Evolutionary conservation across 2,329 filamentous ascomycete species (phyloP).

Genomic region (Neobulgaria alba): DNA sequence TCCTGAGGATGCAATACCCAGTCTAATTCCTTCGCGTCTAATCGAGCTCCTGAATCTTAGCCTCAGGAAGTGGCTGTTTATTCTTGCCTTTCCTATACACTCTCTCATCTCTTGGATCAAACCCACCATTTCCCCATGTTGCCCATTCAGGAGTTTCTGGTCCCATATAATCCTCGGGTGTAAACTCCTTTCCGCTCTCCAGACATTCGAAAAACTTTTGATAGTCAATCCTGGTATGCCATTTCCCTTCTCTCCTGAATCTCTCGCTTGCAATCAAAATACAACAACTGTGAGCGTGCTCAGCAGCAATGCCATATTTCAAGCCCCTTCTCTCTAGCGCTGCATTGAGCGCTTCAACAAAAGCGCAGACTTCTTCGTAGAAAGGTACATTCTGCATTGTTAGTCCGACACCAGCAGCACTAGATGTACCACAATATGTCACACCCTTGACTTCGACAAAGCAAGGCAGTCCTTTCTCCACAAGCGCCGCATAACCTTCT

Average conservation of each 20-base stretch:
- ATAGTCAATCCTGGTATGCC: conserved; percentile 92
- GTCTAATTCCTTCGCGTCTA: too few species aligned
- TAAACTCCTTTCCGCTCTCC: conserved; percentile 61
- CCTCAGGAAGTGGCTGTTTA: conserved; percentile 11
- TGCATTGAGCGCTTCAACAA: conserved; percentile 66
- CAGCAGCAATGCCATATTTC: conserved; percentile 82
- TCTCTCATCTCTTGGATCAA: conserved; percentile 81
- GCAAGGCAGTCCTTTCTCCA: conserved; percentile 77
- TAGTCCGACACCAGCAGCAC: conserved; percentile 73
- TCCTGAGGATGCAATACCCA: too few species aligned
- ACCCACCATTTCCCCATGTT: conserved; percentile 87
- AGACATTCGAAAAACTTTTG: conserved; percentile 77
- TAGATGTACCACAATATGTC: conserved; percentile 89
- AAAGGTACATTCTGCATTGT: conserved; percentile 98
- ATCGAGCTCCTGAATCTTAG: background rate
- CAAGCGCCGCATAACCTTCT: conserved; percentile 79
- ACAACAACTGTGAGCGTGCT: conserved; percentile 93
- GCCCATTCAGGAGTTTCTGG: conserved; percentile 86
- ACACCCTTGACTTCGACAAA: conserved; percentile 96
- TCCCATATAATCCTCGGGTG: conserved; percentile 85
- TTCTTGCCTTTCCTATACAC: conserved; percentile 76
- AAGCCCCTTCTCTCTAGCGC: conserved; percentile 64
- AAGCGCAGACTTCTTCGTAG: conserved; percentile 80
- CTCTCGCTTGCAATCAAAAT: conserved; percentile 75
- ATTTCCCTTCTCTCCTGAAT: conserved; percentile 68